phyloP scores from a whole-genome alignment of 345 rosid genomes.

The Trapa bicornis region DNA sequence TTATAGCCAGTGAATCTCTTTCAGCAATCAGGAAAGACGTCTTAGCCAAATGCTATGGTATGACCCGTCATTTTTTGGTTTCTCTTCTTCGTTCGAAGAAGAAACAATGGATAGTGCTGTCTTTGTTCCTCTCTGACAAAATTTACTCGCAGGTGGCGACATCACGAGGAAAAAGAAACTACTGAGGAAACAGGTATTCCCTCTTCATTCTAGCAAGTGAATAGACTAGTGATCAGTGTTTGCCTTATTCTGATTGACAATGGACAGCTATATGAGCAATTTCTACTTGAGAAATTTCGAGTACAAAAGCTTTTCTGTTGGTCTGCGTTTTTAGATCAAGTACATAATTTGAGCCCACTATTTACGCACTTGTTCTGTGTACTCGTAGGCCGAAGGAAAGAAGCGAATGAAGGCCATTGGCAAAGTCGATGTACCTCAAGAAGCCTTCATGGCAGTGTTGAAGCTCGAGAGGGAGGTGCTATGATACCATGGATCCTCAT shows the following conservation, averaged over 20 bases:
- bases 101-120: background rate
- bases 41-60: constrained; percentile 94
- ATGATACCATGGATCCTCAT: constrained; percentile 9
- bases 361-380: background rate
- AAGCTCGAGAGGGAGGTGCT: constrained; percentile 92
- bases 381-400: constrained; percentile 80
- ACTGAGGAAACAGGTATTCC: constrained; percentile 84
- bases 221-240: background rate
- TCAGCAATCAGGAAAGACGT: constrained; percentile 97
- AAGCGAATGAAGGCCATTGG: constrained; percentile 98
- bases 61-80: constrained; percentile 1
- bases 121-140: background rate
- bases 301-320: background rate
- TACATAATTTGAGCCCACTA: background rate
- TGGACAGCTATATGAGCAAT: background rate
- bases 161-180: constrained; percentile 89
- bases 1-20: constrained; percentile 84
- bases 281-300: background rate
- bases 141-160: constrained; percentile 62
- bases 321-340: background rate
- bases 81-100: no score
- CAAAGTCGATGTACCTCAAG: constrained; percentile 96
- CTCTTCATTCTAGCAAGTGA: background rate
- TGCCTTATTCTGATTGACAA: background rate
- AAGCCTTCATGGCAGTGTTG: constrained; percentile 97